Evolutionary conservation across 306 rosid species (phyloP).

Genomic region (Begonia loranthoides): DNA sequence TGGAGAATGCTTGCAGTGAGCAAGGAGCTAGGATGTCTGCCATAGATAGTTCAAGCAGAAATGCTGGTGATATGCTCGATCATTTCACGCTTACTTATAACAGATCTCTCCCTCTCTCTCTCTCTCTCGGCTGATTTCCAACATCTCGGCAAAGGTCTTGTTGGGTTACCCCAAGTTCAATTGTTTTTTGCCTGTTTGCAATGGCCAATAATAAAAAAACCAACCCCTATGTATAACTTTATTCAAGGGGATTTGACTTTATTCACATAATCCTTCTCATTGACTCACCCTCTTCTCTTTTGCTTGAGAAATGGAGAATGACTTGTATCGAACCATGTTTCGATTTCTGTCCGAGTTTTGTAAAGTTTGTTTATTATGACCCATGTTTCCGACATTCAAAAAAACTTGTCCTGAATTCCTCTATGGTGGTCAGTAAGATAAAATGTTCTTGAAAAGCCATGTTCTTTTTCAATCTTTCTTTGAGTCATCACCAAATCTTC

Average conservation of each 20-base stretch:
- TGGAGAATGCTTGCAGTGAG: constrained; percentile 99
- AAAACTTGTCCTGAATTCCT: too few species aligned
- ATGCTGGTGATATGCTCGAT: constrained; percentile 98
- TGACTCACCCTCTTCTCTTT: too few species aligned
- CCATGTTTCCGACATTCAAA: too few species aligned
- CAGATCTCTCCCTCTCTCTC: constrained; percentile 37
- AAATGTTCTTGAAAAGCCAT: constrained; percentile 31
- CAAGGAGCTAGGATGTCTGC: constrained; percentile 99
- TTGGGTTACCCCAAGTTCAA: neutral
- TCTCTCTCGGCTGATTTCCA: constrained; percentile 29
- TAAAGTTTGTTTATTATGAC: too few species aligned
- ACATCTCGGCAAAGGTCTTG: neutral
- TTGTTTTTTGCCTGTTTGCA: neutral
- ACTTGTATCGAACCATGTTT: too few species aligned
- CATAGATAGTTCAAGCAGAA: constrained; percentile 99
- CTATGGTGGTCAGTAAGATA: too few species aligned
- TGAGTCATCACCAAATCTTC: constrained; percentile 22
- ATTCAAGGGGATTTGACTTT: neutral
- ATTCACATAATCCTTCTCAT: too few species aligned
- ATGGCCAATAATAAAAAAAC: neutral
- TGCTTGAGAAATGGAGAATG: too few species aligned
- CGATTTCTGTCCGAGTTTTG: too few species aligned
- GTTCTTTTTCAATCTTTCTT: constrained; percentile 30
- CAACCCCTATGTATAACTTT: neutral
- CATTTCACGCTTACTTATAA: constrained; percentile 93